Evolutionary conservation across 1,139 yeast species (phyloP).

Genomic region (Pichia terricola): DNA sequence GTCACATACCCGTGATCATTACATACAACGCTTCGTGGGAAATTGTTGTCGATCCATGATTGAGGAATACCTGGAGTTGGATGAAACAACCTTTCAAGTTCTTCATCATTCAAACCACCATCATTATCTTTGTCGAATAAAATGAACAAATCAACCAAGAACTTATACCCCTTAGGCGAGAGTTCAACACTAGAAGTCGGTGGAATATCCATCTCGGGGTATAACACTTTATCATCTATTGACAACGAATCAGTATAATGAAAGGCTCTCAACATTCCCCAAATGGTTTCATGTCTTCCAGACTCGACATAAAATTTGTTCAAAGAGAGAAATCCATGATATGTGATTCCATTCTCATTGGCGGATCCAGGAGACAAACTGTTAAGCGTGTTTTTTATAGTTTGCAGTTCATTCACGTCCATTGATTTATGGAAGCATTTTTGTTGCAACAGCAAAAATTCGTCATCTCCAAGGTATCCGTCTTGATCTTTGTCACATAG

Average conservation of each 20-base stretch:
- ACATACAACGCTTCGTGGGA: slow-evolving; percentile 80
- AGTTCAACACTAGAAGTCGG: slow-evolving; percentile 76
- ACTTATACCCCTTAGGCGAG: slow-evolving; percentile 88
- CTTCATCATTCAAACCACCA: slow-evolving; percentile 78
- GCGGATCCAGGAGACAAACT: slow-evolving; percentile 22
- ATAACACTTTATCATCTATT: slow-evolving; percentile 63
- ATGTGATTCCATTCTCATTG: slow-evolving; percentile 45
- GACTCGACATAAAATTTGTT: slow-evolving; percentile 78
- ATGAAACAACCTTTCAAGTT: slow-evolving; percentile 55
- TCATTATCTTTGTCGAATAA: slow-evolving; percentile 90
- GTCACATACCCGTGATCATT: slow-evolving; percentile 87
- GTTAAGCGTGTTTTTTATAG: slow-evolving; percentile 35
- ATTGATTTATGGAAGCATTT: slow-evolving; percentile 63
- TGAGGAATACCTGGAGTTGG: slow-evolving; percentile 92
- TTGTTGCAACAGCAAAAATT: slow-evolving; percentile 57
- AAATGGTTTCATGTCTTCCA: slow-evolving; percentile 91
- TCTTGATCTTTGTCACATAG: slow-evolving; percentile 87
- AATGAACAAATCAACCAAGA: slow-evolving; percentile 79
- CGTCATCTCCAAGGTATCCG: slow-evolving; percentile 63
- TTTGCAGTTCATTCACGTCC: slow-evolving; percentile 42
- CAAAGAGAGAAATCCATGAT: slow-evolving; percentile 64
- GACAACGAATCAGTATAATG: slow-evolving; percentile 89
- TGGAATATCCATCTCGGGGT: slow-evolving; percentile 73
- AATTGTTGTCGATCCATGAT: slow-evolving; percentile 75
- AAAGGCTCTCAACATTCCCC: slow-evolving; percentile 86